A percentile compares a stretch with the other conserved stretches of the same genome.
These are phyloP conservation scores for Auxenochlorella pyrenoidosa DNA, from an alignment of 139 green algal genomes.

Conservation along the genomic window DNA sequence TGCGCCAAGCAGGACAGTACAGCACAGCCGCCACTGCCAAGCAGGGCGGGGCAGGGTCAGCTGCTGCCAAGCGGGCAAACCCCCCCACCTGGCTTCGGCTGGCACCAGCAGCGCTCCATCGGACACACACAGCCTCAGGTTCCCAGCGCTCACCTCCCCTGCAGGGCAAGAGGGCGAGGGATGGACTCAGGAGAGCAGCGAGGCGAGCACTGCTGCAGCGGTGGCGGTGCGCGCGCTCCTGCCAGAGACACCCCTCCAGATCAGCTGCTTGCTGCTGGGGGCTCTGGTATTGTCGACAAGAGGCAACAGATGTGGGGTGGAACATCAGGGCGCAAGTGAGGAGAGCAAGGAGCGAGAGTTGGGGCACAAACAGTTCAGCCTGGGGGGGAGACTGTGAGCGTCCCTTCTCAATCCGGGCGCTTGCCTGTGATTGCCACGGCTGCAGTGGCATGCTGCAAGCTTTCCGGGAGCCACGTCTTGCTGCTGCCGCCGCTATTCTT, in stretches of 20 bases:
- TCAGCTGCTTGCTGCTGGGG: too few relatives aligned
- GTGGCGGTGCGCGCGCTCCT: too few relatives aligned
- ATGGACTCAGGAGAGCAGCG: not conserved
- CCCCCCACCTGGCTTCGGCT: not conserved
- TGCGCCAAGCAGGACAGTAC: too few relatives aligned
- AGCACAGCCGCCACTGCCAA: too few relatives aligned
- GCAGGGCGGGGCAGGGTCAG: not conserved
- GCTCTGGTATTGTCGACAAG: too few relatives aligned
- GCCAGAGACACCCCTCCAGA: too few relatives aligned
- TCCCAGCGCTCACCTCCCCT: constrained; percentile 3
- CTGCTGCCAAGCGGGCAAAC: too few relatives aligned
- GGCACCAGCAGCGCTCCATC: constrained; percentile 32
- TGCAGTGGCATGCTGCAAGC: constrained; percentile 1
- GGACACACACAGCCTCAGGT: not conserved
- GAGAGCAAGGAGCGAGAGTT: too few relatives aligned
- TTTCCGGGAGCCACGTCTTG: constrained; percentile 13
- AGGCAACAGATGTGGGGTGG: too few relatives aligned
- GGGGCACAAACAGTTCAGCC: too few relatives aligned
- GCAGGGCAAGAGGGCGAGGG: not conserved
- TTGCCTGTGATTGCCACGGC: not conserved
- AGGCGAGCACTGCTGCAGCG: too few relatives aligned
- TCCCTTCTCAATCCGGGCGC: not conserved
- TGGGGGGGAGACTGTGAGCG: too few relatives aligned
- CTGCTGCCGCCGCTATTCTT: not conserved
- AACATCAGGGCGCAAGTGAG: not conserved